Conservation (phyloP, 495 filamentous ascomycete species). For the Tricharina praecox region DNA sequence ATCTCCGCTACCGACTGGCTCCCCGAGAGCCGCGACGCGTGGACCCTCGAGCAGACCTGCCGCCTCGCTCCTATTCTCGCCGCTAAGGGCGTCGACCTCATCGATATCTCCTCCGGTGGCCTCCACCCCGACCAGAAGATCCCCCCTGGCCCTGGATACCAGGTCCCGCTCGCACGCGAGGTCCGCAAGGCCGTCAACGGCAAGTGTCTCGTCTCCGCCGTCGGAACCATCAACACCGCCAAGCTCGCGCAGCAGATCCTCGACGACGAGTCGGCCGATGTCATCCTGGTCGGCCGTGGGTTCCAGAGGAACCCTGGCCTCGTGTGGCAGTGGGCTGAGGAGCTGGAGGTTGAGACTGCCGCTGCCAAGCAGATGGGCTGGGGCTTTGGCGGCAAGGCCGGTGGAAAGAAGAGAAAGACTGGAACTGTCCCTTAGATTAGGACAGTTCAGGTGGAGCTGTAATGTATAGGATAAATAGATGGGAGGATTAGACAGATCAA, state of each 20-base stretch:
- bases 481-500: too few relatives aligned
- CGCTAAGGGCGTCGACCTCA: conserved; percentile 49
- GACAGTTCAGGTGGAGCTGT: too few relatives aligned
- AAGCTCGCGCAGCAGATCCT: conserved; percentile 32
- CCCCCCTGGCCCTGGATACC: conserved; percentile 39
- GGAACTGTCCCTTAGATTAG: background rate
- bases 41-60: conserved; percentile 47
- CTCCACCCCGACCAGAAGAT: conserved; percentile 46
- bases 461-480: too few relatives aligned
- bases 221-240: conserved; percentile 45
- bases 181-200: conserved; percentile 46
- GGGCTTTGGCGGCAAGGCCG: conserved; percentile 31
- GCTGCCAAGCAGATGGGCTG: conserved; percentile 53
- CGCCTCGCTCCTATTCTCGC: conserved; percentile 47
- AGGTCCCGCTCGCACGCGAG: conserved; percentile 44
- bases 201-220: conserved; percentile 39
- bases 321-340: conserved; percentile 53
- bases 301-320: conserved; percentile 56
- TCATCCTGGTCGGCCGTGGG: conserved; percentile 42
- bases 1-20: conserved; percentile 55
- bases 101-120: conserved; percentile 59
- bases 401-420: conserved; percentile 8
- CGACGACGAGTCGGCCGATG: conserved; percentile 40
- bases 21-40: conserved; percentile 39
- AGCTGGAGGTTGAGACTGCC: conserved; percentile 43